Base-by-base conservation (phyloP, 1,284 basidiomycete species). In the Inonotus hispidus region DNA sequence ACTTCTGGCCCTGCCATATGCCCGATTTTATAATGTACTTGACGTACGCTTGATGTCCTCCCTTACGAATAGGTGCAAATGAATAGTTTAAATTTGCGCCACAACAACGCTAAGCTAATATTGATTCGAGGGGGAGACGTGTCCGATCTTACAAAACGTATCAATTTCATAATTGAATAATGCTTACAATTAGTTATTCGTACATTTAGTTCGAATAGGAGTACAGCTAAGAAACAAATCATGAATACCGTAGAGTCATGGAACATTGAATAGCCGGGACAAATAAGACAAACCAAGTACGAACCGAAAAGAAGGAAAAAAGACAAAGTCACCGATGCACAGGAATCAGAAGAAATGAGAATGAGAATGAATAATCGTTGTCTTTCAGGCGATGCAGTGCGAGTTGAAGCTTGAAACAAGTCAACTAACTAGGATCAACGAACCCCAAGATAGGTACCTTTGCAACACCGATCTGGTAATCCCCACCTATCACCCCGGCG, bases 391-490 rank as follows among this genome's bases (percentile, higher is more conserved):
- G 11, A 25, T 49, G 19, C n/a, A 49, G 27, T 49, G 16, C 27
- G 3, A 45, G 14, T 45, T 3, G 41, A 14, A 3, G 41, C 3
- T 3, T 4, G 14, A 4, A 4, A 14, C 21, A n/a, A 45, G 21
- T n/a, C 21, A 45, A 4, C 21, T 35, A 38, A 43, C 13, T 45
- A 32, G 1, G 16, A 47, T 8, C 37, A 25, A 10, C 29, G n/a
- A 27, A 41, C 19, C 21, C 37, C 1, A 23, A 3, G 10, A 59
- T 41, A 16, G 23, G 61, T 16, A 59, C 56, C 7, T 50, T 35
- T 32, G 58, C 38, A 13, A 63, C 58, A 14, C 61, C 61, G 16
- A 63, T 53, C 38, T 52, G 57, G 41, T 59, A 63, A 27, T 52
- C 46, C 7, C 45, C 55, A 3, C 10, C 19, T 7, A 16, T n/a